Conservation (phyloP, 2,329 filamentous ascomycete genomes). For the Xylaria sp. region DNA sequence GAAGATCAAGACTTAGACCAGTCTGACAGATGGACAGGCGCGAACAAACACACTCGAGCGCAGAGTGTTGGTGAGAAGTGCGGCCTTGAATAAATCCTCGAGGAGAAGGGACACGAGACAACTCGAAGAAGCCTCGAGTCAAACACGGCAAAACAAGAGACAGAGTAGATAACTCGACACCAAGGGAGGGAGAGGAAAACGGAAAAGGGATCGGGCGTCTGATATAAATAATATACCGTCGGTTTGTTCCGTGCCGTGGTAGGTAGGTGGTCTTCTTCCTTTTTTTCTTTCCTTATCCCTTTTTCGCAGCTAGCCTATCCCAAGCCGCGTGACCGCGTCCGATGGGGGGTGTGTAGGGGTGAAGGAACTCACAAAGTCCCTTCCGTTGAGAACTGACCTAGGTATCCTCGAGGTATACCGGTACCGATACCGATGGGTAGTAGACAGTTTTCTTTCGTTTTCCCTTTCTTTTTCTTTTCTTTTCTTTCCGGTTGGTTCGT, state of each 20-base stretch:
- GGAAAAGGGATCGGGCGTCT: neutral
- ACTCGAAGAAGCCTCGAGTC: neutral
- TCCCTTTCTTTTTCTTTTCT: neutral
- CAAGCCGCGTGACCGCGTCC: neutral
- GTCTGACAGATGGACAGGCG: neutral
- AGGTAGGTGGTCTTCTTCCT: neutral
- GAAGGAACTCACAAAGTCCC: neutral
- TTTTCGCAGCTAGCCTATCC: slow-evolving; percentile 4
- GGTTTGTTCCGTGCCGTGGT: neutral
- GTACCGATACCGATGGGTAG: neutral
- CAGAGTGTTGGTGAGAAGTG: neutral
- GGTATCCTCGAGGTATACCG: neutral
- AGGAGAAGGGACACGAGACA: neutral
- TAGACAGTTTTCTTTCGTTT: neutral
- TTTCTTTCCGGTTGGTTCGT: neutral
- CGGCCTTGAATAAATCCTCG: neutral
- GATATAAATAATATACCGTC: slow-evolving; percentile 15
- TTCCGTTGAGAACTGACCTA: neutral
- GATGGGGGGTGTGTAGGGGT: neutral
- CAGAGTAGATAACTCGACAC: no score
- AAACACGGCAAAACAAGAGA: no score
- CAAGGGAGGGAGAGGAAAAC: no score
- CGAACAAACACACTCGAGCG: neutral
- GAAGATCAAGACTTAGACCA: neutral
- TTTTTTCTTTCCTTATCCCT: slow-evolving; percentile 10